Evolutionary conservation across 352 stramenopile species (phyloP), one percentile per base, ranked within the genome.

Genomic region (Phytopythium sindhum): DNA sequence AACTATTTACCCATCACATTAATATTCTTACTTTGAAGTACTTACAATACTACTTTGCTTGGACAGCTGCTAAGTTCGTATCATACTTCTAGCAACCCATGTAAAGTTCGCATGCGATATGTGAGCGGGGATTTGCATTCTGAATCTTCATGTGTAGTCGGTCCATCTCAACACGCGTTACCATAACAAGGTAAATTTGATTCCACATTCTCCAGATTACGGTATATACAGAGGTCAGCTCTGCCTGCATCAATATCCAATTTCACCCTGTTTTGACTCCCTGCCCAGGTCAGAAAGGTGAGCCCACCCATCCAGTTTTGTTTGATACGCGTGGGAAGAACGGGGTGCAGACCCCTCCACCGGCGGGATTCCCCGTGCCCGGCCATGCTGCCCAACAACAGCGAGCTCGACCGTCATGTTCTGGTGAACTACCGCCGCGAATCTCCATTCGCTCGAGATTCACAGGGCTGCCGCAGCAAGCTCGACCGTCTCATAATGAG

Each of bases 321-420:
- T 52, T 52, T 52, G 45, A 54, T 26, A 50, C 42, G 47, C 47
- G 14, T 26, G 5, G 47, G 47, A 35, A 54, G 47, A 33, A 26
- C 8, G 24, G 6, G 2, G 14, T 10, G 1, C 9, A 45, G 41
- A 50, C 42, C 23, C 45, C 45, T 52, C 23, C 45, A 52, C 11
- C 45, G n/a, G 45, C 45, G 45, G 39, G 45, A 52, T 52, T 52
- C 45, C 8, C n/a, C 23, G 45, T 9, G 45, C 23, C 10, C 23
- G 45, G 45, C 23, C 14, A 21, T 23, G 45, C 45, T 26, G 45
- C n/a, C 10, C 24, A 19, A 14, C n/a, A 29, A 23, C 45, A 52
- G 45, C 45, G 24, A 19, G 9, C 45, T 26, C 11, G 23, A 52
- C 14, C 11, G 45, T 12, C 2, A 9, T 26, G 12, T 54, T 33